Percentiles rank a stretch among this genome's conserved stretches.
Evolutionary conservation across 2,329 filamentous ascomycete genomes (phyloP).

Genomic region (Paecilomyces formosus): DNA sequence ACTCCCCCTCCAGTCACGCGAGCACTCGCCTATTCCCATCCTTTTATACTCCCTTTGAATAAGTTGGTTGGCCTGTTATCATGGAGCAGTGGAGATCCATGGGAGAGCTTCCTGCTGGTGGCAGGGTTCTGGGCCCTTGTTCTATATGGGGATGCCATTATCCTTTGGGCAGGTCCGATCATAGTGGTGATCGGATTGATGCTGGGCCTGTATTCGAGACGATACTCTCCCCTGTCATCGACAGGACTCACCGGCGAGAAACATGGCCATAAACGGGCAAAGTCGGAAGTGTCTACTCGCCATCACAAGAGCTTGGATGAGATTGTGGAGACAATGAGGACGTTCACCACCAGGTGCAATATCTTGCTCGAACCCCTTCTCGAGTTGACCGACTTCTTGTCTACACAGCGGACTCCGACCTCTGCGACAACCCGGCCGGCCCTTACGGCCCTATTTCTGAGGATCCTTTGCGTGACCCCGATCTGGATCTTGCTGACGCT

Average conservation of each 20-base stretch:
- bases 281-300: slow-evolving; percentile 59
- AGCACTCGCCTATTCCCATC: slow-evolving; percentile 90
- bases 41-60: slow-evolving; percentile 84
- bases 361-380: slow-evolving; percentile 83
- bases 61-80: slow-evolving; percentile 76
- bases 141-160: slow-evolving; percentile 77
- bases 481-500: slow-evolving; percentile 79
- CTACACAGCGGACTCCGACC: slow-evolving; percentile 81
- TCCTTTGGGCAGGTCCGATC: slow-evolving; percentile 75
- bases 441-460: slow-evolving; percentile 79
- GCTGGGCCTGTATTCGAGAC: slow-evolving; percentile 81
- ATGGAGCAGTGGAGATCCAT: slow-evolving; percentile 90
- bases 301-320: slow-evolving; percentile 93
- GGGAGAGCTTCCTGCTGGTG: slow-evolving; percentile 92
- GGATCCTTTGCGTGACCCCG: slow-evolving; percentile 80
- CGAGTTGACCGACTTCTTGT: slow-evolving; percentile 85
- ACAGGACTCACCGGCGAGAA: slow-evolving; percentile 68
- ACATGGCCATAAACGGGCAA: slow-evolving; percentile 44
- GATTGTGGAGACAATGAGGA: slow-evolving; percentile 87
- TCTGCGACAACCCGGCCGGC: slow-evolving; percentile 86
- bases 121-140: slow-evolving; percentile 77
- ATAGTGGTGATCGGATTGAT: slow-evolving; percentile 74
- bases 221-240: slow-evolving; percentile 84
- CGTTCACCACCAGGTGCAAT: slow-evolving; percentile 87
- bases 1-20: slow-evolving; percentile 93